Base-by-base conservation (phyloP, 106 monocot species). In the Acorus calamus region DNA sequence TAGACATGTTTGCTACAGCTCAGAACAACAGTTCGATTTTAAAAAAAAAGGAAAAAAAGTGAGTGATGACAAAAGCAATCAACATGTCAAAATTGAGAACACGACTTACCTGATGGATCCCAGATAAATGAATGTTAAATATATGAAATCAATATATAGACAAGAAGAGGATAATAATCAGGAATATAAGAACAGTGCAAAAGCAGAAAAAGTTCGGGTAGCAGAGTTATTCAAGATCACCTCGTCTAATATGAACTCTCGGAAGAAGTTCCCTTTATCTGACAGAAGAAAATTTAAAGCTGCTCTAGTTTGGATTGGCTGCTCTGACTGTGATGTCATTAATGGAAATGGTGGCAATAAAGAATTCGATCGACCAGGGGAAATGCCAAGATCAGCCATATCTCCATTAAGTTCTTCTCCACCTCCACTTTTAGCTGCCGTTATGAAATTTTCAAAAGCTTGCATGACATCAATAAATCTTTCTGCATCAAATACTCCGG, bases 401-500 rank as follows among this genome's bases (percentile, higher is more conserved):
- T 75, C 80, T 57, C 96, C 91, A 48, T 96, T 87, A 55, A 91
- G 60, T 4, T 65, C 62, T 66, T 96, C 96, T 5, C 96, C 96
- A 46, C 96, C 96, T 14, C 96, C 96, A 73, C 96, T 96, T 79
- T 91, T 96, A 66, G 96, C 96, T 51, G 96, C 96, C 53, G 62
- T 76, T 48, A 96, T 83, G 46, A 96, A 96, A 75, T 75, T 96
- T 60, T 96, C 96, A 71, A 96, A 96, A 52, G 96, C 96, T 85
- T 88, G 96, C 96, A 96, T 96, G 7, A 96, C 87, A 80, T 96
- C 96, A 53, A 96, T 96, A 61, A 96, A 96, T 74, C 91, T 83
- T 62, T 96, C 96, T 9, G 96, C 96, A 69, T 96, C 87, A 72
- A 96, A 96, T 47, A 91, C 96, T 46, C 90, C 96, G 13, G 83